Percentiles rank a stretch among this genome's conserved stretches.
Conservation (phyloP, 129 eudicot genomes). For the Tagetes erecta region DNA sequence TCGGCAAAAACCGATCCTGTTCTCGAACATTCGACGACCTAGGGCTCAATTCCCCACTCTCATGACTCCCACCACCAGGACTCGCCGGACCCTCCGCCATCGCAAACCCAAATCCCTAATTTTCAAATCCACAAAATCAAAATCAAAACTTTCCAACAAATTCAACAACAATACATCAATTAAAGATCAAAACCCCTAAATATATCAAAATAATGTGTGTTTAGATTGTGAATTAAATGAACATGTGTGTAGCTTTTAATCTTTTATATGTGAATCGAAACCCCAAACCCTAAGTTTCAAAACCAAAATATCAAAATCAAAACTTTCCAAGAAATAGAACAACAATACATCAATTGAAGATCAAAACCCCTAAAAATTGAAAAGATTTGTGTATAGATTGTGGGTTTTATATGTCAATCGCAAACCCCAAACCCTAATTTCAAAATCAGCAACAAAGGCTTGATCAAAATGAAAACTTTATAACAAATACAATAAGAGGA, state of each 20-base stretch:
- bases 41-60: constrained; percentile 72
- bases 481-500: no score
- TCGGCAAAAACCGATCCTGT: constrained; percentile 80
- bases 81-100: constrained; percentile 70
- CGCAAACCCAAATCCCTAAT: constrained; percentile 22
- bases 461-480: no score
- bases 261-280: not conserved
- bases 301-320: no score
- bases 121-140: constrained; percentile 20
- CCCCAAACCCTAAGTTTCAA: no score
- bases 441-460: no score
- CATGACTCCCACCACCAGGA: constrained; percentile 68
- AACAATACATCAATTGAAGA: no score
- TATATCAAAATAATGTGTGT: not conserved
- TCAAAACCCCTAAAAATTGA: no score
- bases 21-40: constrained; percentile 58
- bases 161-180: not conserved
- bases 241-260: not conserved
- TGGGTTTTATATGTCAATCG: no score
- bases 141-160: not conserved
- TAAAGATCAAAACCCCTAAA: not conserved
- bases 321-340: no score
- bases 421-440: no score
- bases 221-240: not conserved
- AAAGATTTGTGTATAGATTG: no score